Base-by-base conservation (phyloP, 2,329 filamentous ascomycete genomes). In the Pseudohalonectria lignicola region DNA sequence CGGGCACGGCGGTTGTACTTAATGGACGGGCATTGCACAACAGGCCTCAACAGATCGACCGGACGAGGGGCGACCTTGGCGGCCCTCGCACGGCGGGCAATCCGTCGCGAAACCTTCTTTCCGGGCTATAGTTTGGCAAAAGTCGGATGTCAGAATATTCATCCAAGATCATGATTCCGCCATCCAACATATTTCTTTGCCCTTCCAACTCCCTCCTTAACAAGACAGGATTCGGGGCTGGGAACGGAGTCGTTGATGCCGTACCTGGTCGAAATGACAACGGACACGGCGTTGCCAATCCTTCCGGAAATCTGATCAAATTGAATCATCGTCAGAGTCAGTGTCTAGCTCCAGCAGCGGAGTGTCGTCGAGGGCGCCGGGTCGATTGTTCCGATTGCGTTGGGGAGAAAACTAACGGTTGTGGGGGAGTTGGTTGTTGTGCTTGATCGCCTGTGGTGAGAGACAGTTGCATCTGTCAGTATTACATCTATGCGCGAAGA, bases 231-330 rank as follows among this genome's bases (percentile, higher is more conserved):
- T n/a, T n/a, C n/a, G n/a, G n/a, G n/a, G n/a, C n/a, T n/a, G n/a
- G n/a, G n/a, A n/a, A n/a, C n/a, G n/a, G n/a, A n/a, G n/a, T n/a
- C n/a, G n/a, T n/a, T n/a, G n/a, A n/a, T 42, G 46, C 50, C 63
- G 72, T 90, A 94, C 90, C 87, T 96, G 92, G 78, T 98, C 87
- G 76, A 98, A 98, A 79, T 98, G 92, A 71, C 86, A 85, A 73
- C 87, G 86, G 64, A 98, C 92, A 74, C 88, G 86, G 74, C 87
- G 86, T 73, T 96, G 88, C 92, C 92, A 98, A 79, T 98, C 88
- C 86, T 94, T 95, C 74, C 86, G 88, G 86, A 94, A 94, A 67
- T 95, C 85, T 92, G 61, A n/a, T n/a, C n/a, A n/a, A n/a, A n/a
- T n/a, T n/a, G n/a, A n/a, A n/a, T 40, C 37, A 45, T 48, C 43